phyloP scores from a whole-genome alignment of 495 filamentous ascomycete species.

The Daldinia grandis region DNA sequence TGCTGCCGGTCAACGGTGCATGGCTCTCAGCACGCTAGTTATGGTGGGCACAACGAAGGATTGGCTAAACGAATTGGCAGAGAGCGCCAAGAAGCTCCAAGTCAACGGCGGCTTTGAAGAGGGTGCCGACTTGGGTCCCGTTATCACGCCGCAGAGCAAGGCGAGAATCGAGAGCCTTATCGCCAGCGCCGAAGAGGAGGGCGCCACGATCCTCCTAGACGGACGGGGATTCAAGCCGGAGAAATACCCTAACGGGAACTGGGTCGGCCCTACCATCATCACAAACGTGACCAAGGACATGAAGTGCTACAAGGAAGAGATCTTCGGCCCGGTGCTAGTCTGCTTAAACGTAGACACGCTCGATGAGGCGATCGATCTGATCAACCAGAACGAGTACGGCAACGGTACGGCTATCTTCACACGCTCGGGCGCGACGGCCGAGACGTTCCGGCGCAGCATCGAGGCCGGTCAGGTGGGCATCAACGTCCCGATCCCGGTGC shows the following conservation, averaged over 20 bases:
- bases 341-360: slow-evolving; percentile 84
- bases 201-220: slow-evolving; percentile 93
- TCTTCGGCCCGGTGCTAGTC: slow-evolving; percentile 95
- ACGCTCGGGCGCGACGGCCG: slow-evolving; percentile 65
- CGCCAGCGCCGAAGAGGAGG: slow-evolving; percentile 87
- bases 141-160: slow-evolving; percentile 93
- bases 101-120: slow-evolving; percentile 96
- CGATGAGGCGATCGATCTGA: slow-evolving; percentile 75
- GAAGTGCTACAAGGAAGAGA: slow-evolving; percentile 95
- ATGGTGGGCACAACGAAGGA: slow-evolving; percentile 94
- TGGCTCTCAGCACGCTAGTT: slow-evolving; percentile 94
- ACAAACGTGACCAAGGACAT: slow-evolving; percentile 89
- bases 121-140: slow-evolving; percentile 93
- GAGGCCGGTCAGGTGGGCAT: slow-evolving; percentile 83
- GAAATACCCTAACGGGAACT: slow-evolving; percentile 98
- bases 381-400: slow-evolving; percentile 72
- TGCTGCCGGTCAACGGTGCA: slow-evolving; percentile 95
- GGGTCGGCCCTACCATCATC: slow-evolving; percentile 94
- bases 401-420: slow-evolving; percentile 75
- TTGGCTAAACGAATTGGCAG: slow-evolving; percentile 91
- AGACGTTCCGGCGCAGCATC: slow-evolving; percentile 68
- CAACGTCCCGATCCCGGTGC: slow-evolving; percentile 86
- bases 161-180: slow-evolving; percentile 90
- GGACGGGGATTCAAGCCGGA: slow-evolving; percentile 85
- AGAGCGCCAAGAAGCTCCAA: slow-evolving; percentile 86